Evolutionary conservation across 805 yeast species (phyloP), one percentile per base, ranked within the genome.

Genomic region (Wickerhamomyces rabaulensis): DNA sequence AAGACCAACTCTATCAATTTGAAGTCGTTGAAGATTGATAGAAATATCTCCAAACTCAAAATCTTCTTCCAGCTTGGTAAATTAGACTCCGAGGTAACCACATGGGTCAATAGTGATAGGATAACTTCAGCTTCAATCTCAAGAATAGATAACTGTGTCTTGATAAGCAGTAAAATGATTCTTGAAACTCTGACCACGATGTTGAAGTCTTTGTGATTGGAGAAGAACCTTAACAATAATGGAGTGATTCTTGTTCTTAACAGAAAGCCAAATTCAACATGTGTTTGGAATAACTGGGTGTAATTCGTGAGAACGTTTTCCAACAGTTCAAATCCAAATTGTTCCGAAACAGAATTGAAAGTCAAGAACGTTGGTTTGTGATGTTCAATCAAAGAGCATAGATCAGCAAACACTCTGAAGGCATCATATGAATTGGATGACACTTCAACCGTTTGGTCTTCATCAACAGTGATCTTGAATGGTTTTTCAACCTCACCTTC

Each of bases 81-180:
- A 0, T 74, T 73, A 0, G 82, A 73, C 6, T 79, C 81, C 29
- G 71, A 69, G 1, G 83, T 71, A n/a, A 87, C 59, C n/a, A 78
- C 74, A 59, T 87, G 95, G 16, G 86, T 87, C 29, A 90, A 64
- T 22, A 86, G 69, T 0, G 95, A 82, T 15, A 92, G 65, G 2
- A 91, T 79, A 7, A 89, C 90, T 57, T 90, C 97, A 22, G 87
- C 74, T 63, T 92, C 97, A 27, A 85, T 75, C 43, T 79, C 84
- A 33, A 92, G 65, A 7, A 79, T 73, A 0, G 72, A 65, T 19
- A 90, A 70, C 22, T 82, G 80, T 9, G 67, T 59, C 29, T 77
- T 69, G 6, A 90, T 64, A 38, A 92, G 61, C 4, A 89, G 67
- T 35, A 75, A 72, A 15, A 88, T 73, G 9, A 90, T 74, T 43